Evolutionary conservation across 345 rosid species (phyloP).

Genomic region (Hevea brasiliensis): DNA sequence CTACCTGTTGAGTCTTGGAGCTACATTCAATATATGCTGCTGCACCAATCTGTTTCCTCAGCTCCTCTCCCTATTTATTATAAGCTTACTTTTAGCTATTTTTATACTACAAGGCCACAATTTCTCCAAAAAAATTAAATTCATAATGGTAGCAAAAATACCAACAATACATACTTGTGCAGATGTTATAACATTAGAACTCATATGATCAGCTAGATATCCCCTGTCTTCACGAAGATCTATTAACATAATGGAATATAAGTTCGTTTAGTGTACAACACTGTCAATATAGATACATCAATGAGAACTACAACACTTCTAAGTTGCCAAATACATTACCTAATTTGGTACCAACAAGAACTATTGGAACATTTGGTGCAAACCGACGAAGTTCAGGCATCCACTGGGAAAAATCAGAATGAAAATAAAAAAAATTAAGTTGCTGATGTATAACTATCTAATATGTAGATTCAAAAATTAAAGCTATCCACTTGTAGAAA

Average conservation of each 20-base stretch:
- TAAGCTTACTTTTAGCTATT: constrained; percentile 4
- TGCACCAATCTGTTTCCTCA: constrained; percentile 93
- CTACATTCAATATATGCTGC: constrained; percentile 97
- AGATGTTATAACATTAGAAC: constrained; percentile 63
- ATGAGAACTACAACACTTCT: background rate
- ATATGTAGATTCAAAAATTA: constrained; percentile 12
- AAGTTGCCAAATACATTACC: constrained; percentile 39
- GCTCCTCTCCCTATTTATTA: constrained; percentile 74
- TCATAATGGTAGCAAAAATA: background rate
- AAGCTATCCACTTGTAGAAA: constrained; percentile 1
- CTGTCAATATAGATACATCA: background rate
- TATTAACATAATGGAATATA: constrained; percentile 23
- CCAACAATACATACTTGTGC: constrained; percentile 49
- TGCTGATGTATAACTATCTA: background rate
- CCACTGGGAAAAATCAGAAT: constrained; percentile 58
- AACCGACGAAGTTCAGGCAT: constrained; percentile 97
- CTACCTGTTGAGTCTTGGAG: constrained; percentile 96
- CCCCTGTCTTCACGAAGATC: constrained; percentile 87
- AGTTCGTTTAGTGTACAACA: background rate
- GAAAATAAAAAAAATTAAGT: constrained; percentile 24
- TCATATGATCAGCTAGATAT: constrained; percentile 65
- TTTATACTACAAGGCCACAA: background rate
- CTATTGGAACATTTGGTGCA: constrained; percentile 93
- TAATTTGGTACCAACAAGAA: constrained; percentile 93
- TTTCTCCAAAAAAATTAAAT: too few relatives aligned